Conservation (phyloP, 805 yeast genomes). For the Torulaspora microellipsoides region DNA sequence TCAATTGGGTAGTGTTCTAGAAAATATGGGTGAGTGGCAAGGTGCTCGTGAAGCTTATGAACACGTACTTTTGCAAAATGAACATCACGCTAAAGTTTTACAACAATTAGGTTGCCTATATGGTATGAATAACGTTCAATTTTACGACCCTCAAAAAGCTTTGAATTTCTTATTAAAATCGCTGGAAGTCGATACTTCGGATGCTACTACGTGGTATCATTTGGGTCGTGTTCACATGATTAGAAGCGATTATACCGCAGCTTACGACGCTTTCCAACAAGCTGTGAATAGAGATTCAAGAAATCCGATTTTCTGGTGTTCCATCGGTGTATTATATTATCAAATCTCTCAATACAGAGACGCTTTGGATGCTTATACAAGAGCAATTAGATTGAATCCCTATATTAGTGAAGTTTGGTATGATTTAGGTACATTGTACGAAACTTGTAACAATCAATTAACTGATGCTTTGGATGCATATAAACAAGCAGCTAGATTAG, state of each 20-base stretch:
- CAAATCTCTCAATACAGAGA: slow-evolving; percentile 95
- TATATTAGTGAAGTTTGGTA: slow-evolving; percentile 98
- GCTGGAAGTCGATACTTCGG: slow-evolving; percentile 80
- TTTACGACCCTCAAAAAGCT: slow-evolving; percentile 81
- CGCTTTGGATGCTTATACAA: slow-evolving; percentile 94
- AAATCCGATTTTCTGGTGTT: slow-evolving; percentile 97
- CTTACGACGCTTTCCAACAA: slow-evolving; percentile 97
- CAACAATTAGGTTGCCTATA: slow-evolving; percentile 95
- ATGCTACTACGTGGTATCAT: slow-evolving; percentile 97
- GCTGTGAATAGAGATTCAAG: slow-evolving; percentile 96
- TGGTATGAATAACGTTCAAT: slow-evolving; percentile 54
- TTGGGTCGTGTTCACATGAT: slow-evolving; percentile 97
- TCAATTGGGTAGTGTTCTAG: slow-evolving; percentile 94
- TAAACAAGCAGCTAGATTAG: slow-evolving; percentile 91
- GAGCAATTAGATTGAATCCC: slow-evolving; percentile 94
- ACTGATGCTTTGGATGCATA: slow-evolving; percentile 96
- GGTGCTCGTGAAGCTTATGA: slow-evolving; percentile 96
- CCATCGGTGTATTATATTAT: slow-evolving; percentile 91
- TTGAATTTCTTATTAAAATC: slow-evolving; percentile 78
- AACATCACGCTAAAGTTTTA: slow-evolving; percentile 91
- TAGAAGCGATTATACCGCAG: slow-evolving; percentile 88
- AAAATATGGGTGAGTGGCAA: slow-evolving; percentile 85
- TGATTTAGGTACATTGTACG: slow-evolving; percentile 94
- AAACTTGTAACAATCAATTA: slow-evolving; percentile 93
- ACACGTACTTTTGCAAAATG: slow-evolving; percentile 81